These are phyloP conservation scores for Xylaria digitata DNA, from an alignment of 2,329 filamentous ascomycete species.

Conservation along the genomic window DNA sequence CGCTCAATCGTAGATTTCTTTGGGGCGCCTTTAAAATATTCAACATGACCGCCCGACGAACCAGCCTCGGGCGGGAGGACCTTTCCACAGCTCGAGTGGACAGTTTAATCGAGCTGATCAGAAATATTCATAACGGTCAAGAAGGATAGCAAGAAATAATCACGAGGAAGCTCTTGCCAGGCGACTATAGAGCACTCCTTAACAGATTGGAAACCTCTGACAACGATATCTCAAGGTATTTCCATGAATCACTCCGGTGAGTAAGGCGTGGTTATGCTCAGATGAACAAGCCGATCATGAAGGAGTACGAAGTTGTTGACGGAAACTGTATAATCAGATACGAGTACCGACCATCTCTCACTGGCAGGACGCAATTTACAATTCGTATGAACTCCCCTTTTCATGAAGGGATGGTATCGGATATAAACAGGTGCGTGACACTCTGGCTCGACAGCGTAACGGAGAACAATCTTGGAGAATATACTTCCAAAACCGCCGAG, in stretches of 20 bases:
- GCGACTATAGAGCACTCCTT: slow-evolving; percentile 19
- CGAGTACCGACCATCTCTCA: slow-evolving; percentile 19
- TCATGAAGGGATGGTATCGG: slow-evolving; percentile 14
- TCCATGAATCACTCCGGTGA: slow-evolving; percentile 16
- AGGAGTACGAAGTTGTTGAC: background rate
- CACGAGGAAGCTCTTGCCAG: slow-evolving; percentile 16
- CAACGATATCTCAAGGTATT: slow-evolving; percentile 16
- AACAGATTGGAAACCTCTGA: background rate
- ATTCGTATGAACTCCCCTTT: slow-evolving; percentile 18
- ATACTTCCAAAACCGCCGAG: background rate
- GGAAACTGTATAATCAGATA: slow-evolving; percentile 4
- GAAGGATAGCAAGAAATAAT: slow-evolving; percentile 4
- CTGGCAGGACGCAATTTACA: slow-evolving; percentile 12
- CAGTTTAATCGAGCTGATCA: slow-evolving; percentile 14
- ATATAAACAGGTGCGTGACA: slow-evolving; percentile 2
- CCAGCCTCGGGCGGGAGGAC: slow-evolving; percentile 5
- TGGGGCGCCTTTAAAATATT: slow-evolving; percentile 1
- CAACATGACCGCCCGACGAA: slow-evolving; percentile 15
- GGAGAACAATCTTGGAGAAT: background rate
- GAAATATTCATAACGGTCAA: slow-evolving; percentile 15
- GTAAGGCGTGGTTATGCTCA: background rate
- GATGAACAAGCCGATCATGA: background rate
- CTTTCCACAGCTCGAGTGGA: slow-evolving; percentile 18
- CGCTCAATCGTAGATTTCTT: background rate
- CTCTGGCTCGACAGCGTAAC: slow-evolving; percentile 1